A percentile compares a stretch with the other conserved stretches of the same genome.
Evolutionary conservation across 129 eudicot genomes (phyloP).

Genomic region (Heracleum sosnowskyi): DNA sequence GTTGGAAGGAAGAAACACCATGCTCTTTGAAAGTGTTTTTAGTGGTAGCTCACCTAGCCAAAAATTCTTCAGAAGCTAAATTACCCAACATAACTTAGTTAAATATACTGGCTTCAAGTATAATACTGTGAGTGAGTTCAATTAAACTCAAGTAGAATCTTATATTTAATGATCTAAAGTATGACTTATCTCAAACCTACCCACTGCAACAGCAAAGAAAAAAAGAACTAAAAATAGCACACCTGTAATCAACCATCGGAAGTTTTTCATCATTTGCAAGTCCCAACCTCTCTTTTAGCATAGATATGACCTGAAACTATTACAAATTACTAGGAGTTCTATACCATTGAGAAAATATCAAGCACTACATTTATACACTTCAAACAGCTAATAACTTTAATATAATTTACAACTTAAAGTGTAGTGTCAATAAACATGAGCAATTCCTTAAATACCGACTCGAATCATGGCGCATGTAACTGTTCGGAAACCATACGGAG

Average conservation of each 20-base stretch:
- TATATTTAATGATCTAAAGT: too few relatives aligned
- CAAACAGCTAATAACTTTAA: not conserved
- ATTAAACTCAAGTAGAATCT: not conserved
- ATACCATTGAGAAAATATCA: not conserved
- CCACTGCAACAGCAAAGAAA: not conserved
- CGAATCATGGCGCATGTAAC: not conserved
- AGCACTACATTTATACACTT: constrained; percentile 18
- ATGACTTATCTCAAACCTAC: not conserved
- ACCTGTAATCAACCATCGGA: constrained; percentile 66
- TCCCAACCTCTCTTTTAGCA: constrained; percentile 64
- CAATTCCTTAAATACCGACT: not conserved
- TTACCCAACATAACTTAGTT: too few relatives aligned
- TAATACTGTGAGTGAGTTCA: not conserved
- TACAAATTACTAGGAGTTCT: not conserved
- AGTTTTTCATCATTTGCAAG: constrained; percentile 46
- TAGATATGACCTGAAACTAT: constrained; percentile 57
- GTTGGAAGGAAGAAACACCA: not conserved
- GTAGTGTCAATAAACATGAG: not conserved
- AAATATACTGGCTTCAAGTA: too few relatives aligned
- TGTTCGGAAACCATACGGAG: not conserved
- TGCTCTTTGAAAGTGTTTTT: not conserved
- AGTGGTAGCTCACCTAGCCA: not conserved
- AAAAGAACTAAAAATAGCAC: not conserved
- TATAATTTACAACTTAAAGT: not conserved
- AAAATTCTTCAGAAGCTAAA: too few relatives aligned